A percentile compares a stretch with the other conserved stretches of the same genome.
Conservation (phyloP, 176 grass and related monocot species). For the Phragmites australis region DNA sequence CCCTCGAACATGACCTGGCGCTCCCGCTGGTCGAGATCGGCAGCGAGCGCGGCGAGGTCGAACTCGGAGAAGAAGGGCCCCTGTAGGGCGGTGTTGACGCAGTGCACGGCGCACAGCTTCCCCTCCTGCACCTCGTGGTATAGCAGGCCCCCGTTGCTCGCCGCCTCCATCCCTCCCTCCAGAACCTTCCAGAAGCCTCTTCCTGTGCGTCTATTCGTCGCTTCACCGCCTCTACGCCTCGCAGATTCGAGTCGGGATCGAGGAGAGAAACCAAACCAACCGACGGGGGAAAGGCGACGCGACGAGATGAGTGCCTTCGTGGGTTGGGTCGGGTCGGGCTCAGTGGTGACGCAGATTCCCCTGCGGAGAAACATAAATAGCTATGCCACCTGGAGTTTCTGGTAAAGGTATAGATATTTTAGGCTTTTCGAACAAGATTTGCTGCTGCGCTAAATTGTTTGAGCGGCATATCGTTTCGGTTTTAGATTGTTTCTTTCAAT, state of each 20-base stretch:
- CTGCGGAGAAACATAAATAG: not conserved
- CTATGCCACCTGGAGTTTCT: slow-evolving; percentile 25
- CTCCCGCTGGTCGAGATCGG: slow-evolving; percentile 83
- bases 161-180: slow-evolving; percentile 44
- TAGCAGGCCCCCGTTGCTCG: slow-evolving; percentile 89
- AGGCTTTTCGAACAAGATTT: too few relatives aligned
- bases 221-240: not conserved
- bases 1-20: slow-evolving; percentile 78
- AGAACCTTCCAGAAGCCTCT: slow-evolving; percentile 7
- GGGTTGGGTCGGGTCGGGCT: not conserved
- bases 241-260: slow-evolving; percentile 36
- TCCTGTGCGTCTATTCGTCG: not conserved
- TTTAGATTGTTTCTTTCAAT: too few relatives aligned
- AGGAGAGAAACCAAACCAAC: slow-evolving; percentile 3
- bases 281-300: slow-evolving; percentile 17
- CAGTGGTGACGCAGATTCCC: slow-evolving; percentile 24
- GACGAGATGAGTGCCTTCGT: slow-evolving; percentile 25
- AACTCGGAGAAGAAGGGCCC: slow-evolving; percentile 99
- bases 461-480: too few relatives aligned
- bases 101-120: slow-evolving; percentile 99
- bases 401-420: too few relatives aligned
- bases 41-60: slow-evolving; percentile 92
- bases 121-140: slow-evolving; percentile 99
- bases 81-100: slow-evolving; percentile 94
- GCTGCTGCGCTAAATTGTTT: too few relatives aligned